phyloP scores from a whole-genome alignment of 176 grass and related monocot genomes.

The Panicum miliaceum region DNA sequence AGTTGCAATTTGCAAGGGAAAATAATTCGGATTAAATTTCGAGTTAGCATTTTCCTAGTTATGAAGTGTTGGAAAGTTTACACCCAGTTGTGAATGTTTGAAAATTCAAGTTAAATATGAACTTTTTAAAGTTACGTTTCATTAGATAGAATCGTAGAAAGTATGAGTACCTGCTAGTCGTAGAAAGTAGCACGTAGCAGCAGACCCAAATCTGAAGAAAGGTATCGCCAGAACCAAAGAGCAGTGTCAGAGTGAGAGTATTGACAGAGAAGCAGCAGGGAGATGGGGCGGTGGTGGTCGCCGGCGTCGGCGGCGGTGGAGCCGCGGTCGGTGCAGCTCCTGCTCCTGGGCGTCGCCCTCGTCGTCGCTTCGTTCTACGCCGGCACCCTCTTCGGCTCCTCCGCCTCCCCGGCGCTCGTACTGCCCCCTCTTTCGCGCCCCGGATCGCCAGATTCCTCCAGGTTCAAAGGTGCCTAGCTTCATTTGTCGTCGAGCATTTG shows the following conservation, averaged over 20 bases:
- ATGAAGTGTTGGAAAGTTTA: background rate
- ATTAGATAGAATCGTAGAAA: background rate
- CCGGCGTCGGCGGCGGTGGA: slow-evolving; percentile 48
- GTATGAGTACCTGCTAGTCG: background rate
- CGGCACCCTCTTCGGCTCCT: slow-evolving; percentile 73
- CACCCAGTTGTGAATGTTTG: background rate
- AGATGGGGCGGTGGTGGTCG: slow-evolving; percentile 50
- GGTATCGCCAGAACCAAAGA: slow-evolving; percentile 23
- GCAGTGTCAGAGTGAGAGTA: background rate
- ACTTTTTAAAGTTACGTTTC: background rate
- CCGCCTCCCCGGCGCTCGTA: slow-evolving; percentile 34
- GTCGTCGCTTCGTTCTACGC: slow-evolving; percentile 75
- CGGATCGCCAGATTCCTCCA: slow-evolving; percentile 30
- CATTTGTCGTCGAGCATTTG: background rate
- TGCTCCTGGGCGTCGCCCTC: slow-evolving; percentile 66
- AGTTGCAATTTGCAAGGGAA: background rate
- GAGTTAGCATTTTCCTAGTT: background rate
- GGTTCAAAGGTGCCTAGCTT: slow-evolving; percentile 31
- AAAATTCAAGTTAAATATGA: background rate
- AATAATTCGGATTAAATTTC: background rate
- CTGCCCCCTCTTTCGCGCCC: slow-evolving; percentile 2
- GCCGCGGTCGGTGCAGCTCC: slow-evolving; percentile 54
- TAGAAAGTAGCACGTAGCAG: too few species aligned
- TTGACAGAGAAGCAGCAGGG: slow-evolving; percentile 24
- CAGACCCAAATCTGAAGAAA: slow-evolving; percentile 12